phyloP scores from a whole-genome alignment of 1,284 basidiomycete genomes.

The Anthracocystis setariae region DNA sequence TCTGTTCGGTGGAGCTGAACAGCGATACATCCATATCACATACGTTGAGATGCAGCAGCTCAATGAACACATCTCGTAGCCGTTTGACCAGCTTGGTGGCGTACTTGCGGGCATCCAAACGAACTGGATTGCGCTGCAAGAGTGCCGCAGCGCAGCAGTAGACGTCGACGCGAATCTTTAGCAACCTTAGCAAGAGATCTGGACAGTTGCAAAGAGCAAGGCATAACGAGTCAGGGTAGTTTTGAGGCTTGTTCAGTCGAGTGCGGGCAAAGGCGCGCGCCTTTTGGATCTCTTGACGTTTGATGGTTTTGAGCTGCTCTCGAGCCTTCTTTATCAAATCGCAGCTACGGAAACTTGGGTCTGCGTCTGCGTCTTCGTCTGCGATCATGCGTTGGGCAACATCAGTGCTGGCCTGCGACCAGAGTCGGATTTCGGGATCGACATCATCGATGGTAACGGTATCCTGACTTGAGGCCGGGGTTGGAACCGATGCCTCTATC shows the following conservation, averaged over 20 bases:
- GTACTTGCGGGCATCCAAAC: background rate
- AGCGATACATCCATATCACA: background rate
- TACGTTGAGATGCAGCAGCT: background rate
- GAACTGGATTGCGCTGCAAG: background rate
- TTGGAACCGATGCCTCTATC: background rate
- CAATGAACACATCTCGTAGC: background rate
- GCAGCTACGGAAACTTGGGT: background rate
- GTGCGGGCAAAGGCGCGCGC: background rate
- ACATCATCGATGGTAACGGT: constrained; percentile 8
- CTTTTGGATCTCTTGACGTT: background rate
- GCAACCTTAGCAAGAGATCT: background rate
- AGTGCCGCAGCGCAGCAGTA: constrained; percentile 3
- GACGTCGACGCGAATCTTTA: constrained; percentile 10
- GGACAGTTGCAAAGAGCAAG: constrained; percentile 7
- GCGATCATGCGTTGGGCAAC: background rate
- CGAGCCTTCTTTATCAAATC: background rate
- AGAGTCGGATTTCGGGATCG: constrained; percentile 8
- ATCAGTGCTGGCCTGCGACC: background rate
- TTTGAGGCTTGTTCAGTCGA: background rate
- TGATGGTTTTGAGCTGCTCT: background rate
- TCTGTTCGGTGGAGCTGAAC: constrained; percentile 5
- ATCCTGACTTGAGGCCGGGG: background rate
- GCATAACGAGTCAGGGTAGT: background rate
- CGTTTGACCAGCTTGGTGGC: constrained; percentile 1
- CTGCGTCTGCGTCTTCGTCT: background rate